Base-by-base conservation (phyloP, 2,329 filamentous ascomycete species). In the Paraconiothyrium brasiliense region DNA sequence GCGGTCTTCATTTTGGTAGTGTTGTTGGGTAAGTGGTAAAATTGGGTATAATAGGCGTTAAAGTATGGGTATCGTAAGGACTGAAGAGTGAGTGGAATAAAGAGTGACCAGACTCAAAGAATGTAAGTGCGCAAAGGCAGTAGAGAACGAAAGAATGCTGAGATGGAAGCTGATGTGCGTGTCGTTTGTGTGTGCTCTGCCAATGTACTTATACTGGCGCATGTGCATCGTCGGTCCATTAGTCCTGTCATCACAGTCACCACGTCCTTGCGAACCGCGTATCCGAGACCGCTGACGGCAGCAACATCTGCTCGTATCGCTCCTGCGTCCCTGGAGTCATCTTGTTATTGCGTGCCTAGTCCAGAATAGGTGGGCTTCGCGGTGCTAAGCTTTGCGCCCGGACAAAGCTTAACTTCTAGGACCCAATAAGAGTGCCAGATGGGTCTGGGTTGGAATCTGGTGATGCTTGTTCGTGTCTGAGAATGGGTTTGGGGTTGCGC, bases 101-200 rank as follows among this genome's bases (percentile, higher is more conserved):
- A 55, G 71, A 73, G 69, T 73, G 65, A 71, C 69, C 69, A 69
- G 68, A 71, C 68, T 71, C 69, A 69, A 71, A 69, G 69, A 73
- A 69, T 68, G 69, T 68, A 69, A 67, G 34, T 47, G 50, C 48
- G 58, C 62, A 56, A 58, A 66, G 54, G 64, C 59, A 61, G 46
- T 46, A 59, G 57, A 39, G 61, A 61, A 61, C 46, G 56, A 52
- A 60, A 49, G 49, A 56, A 34, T 22, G 20, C 44, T 37, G 24
- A 39, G 24, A 49, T 44, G 44, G 22, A 30, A 52, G 43, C n/a
- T 50, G 54, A 43, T 47, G n/a, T 35, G 43, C 20, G 34, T 58
- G 48, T 4, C 37, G 22, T 24, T 37, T 14, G 6, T 34, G 35
- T 34, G 44, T 32, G 57, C 39, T 27, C 16, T 11, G n/a, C 11